Base-by-base conservation (phyloP, 23 red algal species). In the Chondrus crispus region DNA sequence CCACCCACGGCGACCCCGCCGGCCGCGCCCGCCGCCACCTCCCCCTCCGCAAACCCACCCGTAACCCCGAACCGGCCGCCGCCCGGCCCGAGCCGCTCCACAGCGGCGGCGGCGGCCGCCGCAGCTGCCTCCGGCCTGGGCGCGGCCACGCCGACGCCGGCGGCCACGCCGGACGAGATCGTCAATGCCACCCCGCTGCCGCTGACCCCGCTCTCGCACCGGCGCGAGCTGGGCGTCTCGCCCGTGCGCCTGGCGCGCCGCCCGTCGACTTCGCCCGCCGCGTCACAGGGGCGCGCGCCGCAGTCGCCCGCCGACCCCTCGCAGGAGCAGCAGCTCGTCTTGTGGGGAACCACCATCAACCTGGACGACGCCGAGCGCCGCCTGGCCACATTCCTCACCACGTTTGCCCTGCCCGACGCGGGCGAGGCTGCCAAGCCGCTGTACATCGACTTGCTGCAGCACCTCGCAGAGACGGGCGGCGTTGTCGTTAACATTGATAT, bases 331-430 rank as follows among this genome's bases (percentile, higher is more conserved):
- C 63, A 92, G 68, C 74, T 60, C 1, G 75, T 81, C 36, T 20
- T 95, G 60, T 95, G 93, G 93, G 93, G 86, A 10, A 95, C 93
- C 20, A 90, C 80, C 50, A 84, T 95, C 42, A 76, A 76, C n/a
- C 51, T 90, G 11, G 93, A 95, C 14, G 93, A 95, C 70, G 86
- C 63, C 30, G 73, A 94, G 42, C 63, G 72, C 18, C 45, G 89
- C 19, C 77, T 98, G 18, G 66, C 82, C 43, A 54, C 46, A 32
- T 98, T 98, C 48, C 46, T 93, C 14, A 62, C 39, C 20, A 47
- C 22, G 3, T 95, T 85, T 74, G 62, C 76, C 20, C 43, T 72
- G 22, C 46, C 42, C 4, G 35, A 57, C 29, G 8, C 20, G 37
- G 3, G 43, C 24, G 28, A 39, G 22, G 28, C 46, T 29, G 53